Evolutionary conservation across 2,329 filamentous ascomycete species (phyloP), one percentile per base, ranked within the genome.

Genomic region (Pyrenochaeta sp.): DNA sequence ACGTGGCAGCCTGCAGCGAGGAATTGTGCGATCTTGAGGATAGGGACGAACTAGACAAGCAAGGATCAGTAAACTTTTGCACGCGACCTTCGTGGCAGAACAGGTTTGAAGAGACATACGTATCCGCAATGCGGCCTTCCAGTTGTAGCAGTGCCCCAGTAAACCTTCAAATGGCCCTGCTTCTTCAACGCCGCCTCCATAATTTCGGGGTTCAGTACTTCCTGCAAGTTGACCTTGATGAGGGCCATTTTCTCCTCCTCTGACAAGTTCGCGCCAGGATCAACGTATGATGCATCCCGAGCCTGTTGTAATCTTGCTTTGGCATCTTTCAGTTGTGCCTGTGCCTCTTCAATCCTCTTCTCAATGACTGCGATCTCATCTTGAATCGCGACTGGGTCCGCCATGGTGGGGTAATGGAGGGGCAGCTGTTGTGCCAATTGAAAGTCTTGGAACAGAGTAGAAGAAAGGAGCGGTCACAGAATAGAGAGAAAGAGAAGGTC

Each of bases 91-190:
- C 35, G 12, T 20, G 15, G 14, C 4, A 35, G 15, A 11, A 27
- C 15, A 17, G n/a, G n/a, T n/a, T 7, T 14, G 6, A 32, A 33
- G 17, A 23, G 23, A 64, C 68, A n/a, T 62, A 72, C 70, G 83
- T 97, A 97, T 64, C 91, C 93, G 73, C 87, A 90, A 76, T 97
- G 93, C 49, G 92, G 92, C 55, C 88, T 84, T n/a, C 92, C 92
- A 0, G 92, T 96, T 14, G 91, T 92, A 15, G 91, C 90, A 33
- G 90, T 94, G 36, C 90, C 90, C 91, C 91, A 96, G 86, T 96
- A 96, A 75, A 96, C 86, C 73, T 87, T 89, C 45, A 91, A 83
- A 48, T 87, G 85, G 41, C 88, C 84, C 48, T 64, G 66, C 58
- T 91, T 87, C 54, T 86, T 86, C 58, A 94, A 83, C 40, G 87